Percentiles rank a stretch among this genome's conserved stretches.
phyloP scores from a whole-genome alignment of 1,139 yeast genomes.

The Saccharomyces hybrid region DNA sequence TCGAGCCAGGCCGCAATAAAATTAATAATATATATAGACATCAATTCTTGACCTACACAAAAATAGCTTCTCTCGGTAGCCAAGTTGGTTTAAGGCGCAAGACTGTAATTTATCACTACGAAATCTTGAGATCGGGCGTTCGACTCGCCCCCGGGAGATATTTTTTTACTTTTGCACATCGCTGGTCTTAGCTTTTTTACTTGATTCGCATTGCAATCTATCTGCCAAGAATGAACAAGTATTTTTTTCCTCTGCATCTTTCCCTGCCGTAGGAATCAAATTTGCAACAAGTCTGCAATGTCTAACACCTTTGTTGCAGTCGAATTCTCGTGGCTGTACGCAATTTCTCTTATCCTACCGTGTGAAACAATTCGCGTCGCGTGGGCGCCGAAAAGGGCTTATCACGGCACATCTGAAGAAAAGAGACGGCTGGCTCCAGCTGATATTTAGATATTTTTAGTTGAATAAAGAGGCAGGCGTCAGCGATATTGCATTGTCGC shows the following conservation, averaged over 20 bases:
- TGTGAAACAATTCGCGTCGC: background rate
- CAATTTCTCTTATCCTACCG: background rate
- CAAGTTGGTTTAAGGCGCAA: slow-evolving; percentile 7
- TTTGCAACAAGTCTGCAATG: background rate
- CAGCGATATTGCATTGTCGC: background rate
- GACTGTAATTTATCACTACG: slow-evolving; percentile 12
- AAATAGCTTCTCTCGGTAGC: slow-evolving; percentile 10
- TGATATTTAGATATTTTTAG: background rate
- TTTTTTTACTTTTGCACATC: background rate
- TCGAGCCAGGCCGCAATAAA: too few relatives aligned
- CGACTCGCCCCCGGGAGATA: slow-evolving; percentile 12
- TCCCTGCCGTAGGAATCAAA: background rate
- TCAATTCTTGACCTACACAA: too few relatives aligned
- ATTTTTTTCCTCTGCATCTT: too few relatives aligned
- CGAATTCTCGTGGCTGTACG: background rate
- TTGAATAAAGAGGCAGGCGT: background rate
- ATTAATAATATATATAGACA: too few relatives aligned
- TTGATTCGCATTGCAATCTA: background rate
- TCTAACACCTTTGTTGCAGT: background rate
- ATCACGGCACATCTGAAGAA: background rate
- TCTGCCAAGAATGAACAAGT: background rate
- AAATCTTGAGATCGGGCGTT: slow-evolving; percentile 13
- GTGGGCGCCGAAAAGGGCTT: background rate
- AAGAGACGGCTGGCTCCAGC: slow-evolving; percentile 1
- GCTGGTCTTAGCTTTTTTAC: background rate